Conservation (phyloP, 169 alveolate species). For the Amoebophrya sp. region DNA sequence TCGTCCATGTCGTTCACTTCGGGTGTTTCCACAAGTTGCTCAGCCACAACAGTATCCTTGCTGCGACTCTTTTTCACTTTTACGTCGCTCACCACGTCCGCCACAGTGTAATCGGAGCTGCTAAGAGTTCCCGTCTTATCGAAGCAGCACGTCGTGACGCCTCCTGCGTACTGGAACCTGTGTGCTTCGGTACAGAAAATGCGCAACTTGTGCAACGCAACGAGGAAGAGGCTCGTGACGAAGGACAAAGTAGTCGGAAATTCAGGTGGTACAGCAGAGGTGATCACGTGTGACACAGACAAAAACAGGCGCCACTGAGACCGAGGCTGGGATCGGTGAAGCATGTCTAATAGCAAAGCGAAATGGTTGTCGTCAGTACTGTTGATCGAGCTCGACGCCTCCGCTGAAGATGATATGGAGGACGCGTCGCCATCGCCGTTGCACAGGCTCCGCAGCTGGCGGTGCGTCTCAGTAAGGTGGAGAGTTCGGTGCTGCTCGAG, state of each 20-base stretch:
- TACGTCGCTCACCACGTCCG: not conserved
- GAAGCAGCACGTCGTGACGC: constrained; percentile 74
- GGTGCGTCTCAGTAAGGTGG: not conserved
- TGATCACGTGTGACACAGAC: constrained; percentile 60
- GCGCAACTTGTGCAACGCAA: constrained; percentile 74
- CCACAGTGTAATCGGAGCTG: constrained; percentile 58
- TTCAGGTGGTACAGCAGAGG: constrained; percentile 97
- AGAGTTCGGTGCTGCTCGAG: not conserved
- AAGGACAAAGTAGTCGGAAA: constrained; percentile 91
- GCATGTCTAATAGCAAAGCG: not conserved
- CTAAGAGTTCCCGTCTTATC: constrained; percentile 98
- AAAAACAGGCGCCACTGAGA: not conserved
- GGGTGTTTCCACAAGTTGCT: no score
- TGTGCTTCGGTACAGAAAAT: constrained; percentile 94
- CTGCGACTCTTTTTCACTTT: not conserved
- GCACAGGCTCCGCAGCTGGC: not conserved
- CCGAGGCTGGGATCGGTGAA: not conserved
- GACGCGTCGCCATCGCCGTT: not conserved
- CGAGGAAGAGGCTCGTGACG: constrained; percentile 86
- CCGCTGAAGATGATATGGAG: not conserved
- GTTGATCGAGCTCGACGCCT: no score
- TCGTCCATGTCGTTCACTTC: no score
- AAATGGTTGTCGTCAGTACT: no score
- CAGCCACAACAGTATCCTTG: no score
- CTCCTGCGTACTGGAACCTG: constrained; percentile 83